Evolutionary conservation across 2,329 filamentous ascomycete genomes (phyloP), one percentile per base, ranked within the genome.

Genomic region (Pseudocercospora fijiensis): DNA sequence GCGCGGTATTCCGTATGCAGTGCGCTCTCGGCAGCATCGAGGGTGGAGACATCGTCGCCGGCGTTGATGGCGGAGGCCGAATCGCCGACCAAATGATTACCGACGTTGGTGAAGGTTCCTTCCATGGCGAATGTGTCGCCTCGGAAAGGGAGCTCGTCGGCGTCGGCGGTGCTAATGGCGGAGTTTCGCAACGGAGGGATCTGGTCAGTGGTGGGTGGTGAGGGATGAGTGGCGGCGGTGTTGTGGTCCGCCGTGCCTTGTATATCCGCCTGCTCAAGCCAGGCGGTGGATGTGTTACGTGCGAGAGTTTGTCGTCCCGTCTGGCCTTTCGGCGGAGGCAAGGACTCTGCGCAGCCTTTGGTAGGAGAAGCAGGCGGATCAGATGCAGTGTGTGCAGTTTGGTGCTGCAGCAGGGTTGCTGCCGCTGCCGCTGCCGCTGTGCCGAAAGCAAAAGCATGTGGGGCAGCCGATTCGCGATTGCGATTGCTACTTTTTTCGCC

Each of bases 11-110:
- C 80, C 71, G 87, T 85, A 73, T 91, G 91, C 53, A 96, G 85
- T 68, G 94, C 84, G 79, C 85, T 90, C 79, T 96, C 92, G 73
- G 96, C 92, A 26, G 75, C 75, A 55, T 76, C 75, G 33, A 77
- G 71, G 18, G 75, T 76, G 58, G 73, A 75, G 26, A 76, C 68
- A 79, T 96, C 92, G 73, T 90, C 87, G 73, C 86, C 89, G 69
- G 92, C 92, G 74, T 96, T 96, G 78, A 97, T 96, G 67, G 90
- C 91, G 65, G 90, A 88, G 60, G 89, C 90, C 58, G 90, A 92
- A 79, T 93, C 90, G 74, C 90, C 92, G 75, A 95, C 88, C 71
- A 93, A 82, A 79, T 93, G 90, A 80, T 95, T 96, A 73, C 90
- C 90, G 74, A 94, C 86, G 79, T 95, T 90, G 67, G 89, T 94